Evolutionary conservation across 352 stramenopile species (phyloP).

Genomic region (Phytophthora syringae): DNA sequence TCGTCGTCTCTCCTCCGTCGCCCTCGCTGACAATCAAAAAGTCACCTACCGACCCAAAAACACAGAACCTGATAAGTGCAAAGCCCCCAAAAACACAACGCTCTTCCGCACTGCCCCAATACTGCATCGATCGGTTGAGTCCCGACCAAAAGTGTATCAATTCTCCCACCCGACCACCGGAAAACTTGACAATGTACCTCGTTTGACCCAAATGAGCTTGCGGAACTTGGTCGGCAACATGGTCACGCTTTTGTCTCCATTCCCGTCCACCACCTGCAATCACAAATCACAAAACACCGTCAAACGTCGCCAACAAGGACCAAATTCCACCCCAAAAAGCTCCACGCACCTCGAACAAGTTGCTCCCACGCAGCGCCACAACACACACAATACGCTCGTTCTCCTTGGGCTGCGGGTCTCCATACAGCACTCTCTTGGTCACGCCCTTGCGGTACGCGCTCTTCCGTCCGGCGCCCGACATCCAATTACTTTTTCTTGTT

Average conservation of each 20-base stretch:
- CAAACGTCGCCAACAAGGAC: background rate
- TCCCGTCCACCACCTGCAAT: slow-evolving; percentile 63
- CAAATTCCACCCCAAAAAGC: background rate
- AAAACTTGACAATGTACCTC: slow-evolving; percentile 41
- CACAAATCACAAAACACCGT: background rate
- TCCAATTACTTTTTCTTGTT: slow-evolving; percentile 42
- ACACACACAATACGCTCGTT: slow-evolving; percentile 94
- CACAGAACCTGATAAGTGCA: background rate
- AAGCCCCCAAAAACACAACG: background rate
- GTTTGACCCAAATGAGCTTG: slow-evolving; percentile 99
- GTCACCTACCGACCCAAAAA: slow-evolving; percentile 67
- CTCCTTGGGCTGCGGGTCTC: slow-evolving; percentile 87
- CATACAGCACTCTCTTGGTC: slow-evolving; percentile 92
- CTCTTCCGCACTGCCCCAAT: background rate
- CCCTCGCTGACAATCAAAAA: slow-evolving; percentile 95
- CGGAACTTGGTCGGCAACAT: slow-evolving; percentile 98
- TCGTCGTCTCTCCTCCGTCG: slow-evolving; percentile 69
- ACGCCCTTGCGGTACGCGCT: slow-evolving; percentile 94
- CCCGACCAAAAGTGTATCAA: background rate
- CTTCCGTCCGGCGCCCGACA: slow-evolving; percentile 92
- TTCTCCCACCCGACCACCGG: background rate
- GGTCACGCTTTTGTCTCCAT: slow-evolving; percentile 80
- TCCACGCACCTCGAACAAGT: slow-evolving; percentile 95
- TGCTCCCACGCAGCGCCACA: slow-evolving; percentile 91
- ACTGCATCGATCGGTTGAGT: background rate